Evolutionary conservation across 106 monocot genomes (phyloP).

Genomic region (Vanilla planifolia): DNA sequence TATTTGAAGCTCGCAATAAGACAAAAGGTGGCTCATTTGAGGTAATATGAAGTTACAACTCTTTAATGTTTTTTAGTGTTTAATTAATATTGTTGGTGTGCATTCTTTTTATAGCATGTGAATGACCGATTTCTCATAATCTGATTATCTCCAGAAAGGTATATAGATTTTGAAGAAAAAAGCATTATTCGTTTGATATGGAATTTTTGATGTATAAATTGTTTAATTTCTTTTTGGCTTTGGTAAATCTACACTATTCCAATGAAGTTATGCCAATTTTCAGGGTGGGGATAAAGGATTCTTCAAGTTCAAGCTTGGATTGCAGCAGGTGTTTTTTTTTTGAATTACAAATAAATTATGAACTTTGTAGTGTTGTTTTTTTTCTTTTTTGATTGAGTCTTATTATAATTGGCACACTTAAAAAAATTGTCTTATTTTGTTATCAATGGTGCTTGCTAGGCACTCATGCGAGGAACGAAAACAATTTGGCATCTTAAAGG

Average conservation of each 20-base stretch:
- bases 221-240: too few species aligned
- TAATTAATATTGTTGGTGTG: neutral
- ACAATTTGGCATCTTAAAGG: too few species aligned
- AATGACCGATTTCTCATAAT: neutral
- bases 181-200: too few species aligned
- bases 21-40: conserved; percentile 98
- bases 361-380: neutral
- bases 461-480: too few species aligned
- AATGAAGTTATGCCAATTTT: conserved; percentile 6
- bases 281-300: conserved; percentile 93
- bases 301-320: conserved; percentile 89
- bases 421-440: too few species aligned
- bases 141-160: neutral
- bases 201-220: too few species aligned
- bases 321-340: conserved; percentile 43
- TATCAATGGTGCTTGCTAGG: too few species aligned
- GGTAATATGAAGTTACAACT: conserved; percentile 31
- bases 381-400: neutral
- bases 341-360: neutral
- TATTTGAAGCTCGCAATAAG: conserved; percentile 99
- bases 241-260: too few species aligned
- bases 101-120: neutral
- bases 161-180: neutral
- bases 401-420: too few species aligned
- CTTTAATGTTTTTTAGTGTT: too few species aligned